Base-by-base conservation (phyloP, 2,329 filamentous ascomycete species). In the Diaporthe amygdali region DNA sequence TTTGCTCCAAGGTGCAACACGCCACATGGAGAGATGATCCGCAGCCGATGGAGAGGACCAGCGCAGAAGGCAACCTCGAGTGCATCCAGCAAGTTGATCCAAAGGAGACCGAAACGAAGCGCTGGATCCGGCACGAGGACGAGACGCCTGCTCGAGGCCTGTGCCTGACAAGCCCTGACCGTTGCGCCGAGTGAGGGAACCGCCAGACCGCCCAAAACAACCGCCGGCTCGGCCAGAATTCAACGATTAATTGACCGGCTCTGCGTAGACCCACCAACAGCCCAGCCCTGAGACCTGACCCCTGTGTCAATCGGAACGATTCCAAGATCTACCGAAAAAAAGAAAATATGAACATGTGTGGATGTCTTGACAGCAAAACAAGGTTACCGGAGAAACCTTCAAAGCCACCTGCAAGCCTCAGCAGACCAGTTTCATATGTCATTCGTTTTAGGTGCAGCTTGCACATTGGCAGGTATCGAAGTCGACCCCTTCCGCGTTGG, bases 291-390 rank as follows among this genome's bases (percentile, higher is more conserved):
- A 64, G 32, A 64, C 59, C 59, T 46, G 41, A 37, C 59, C 59
- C 41, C 44, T 64, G 59, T 49, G 59, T 64, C 59, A 64, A 49
- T 64, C 44, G 59, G 59, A 34, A 64, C 59, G 59, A 64, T 64
- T 64, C 59, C 59, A 49, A 49, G 59, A 64, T 64, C 44, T 64
- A 20, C 59, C 59, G 25, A 64, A 64, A 37, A 49, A 49, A 15
- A n/a, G 37, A 49, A 47, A 49, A 32, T 20, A 46, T 7, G 44
- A 47, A 44, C 59, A 49, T 44, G 49, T 49, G 59, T 37, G 14
- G 32, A 37, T 34, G 32, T 63, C 59, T 34, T 25, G 41, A 63
- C 14, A 47, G 59, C 59, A 47, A n/a, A 34, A 63, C 27, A 12
- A 63, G 12, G 8, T 63, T 47, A 41, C 41, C 59, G 6, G 6